These are phyloP conservation scores for Sesbania bispinosa DNA, from an alignment of 306 rosid genomes.

Conservation along the genomic window DNA sequence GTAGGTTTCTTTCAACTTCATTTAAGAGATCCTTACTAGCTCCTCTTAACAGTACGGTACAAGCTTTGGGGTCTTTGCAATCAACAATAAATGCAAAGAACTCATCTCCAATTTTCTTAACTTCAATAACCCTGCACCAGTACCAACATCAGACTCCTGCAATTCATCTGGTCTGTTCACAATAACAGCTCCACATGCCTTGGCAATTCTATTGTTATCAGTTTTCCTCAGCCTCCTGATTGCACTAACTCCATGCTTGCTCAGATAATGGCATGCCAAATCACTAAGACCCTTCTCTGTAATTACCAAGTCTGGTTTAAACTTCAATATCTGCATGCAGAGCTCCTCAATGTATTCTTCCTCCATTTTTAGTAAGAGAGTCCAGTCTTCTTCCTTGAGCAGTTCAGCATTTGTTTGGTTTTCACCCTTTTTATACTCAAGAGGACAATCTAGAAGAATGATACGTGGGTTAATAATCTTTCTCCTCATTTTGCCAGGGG, in stretches of 20 bases:
- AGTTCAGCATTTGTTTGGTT: slow-evolving; percentile 95
- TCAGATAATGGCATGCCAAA: slow-evolving; percentile 87
- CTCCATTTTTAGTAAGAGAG: slow-evolving; percentile 73
- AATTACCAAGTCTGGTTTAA: slow-evolving; percentile 84
- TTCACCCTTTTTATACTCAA: slow-evolving; percentile 93
- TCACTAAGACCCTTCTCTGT: slow-evolving; percentile 98
- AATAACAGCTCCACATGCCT: slow-evolving; percentile 93
- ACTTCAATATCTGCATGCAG: slow-evolving; percentile 80
- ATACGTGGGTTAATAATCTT: slow-evolving; percentile 88
- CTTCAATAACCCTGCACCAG: slow-evolving; percentile 94
- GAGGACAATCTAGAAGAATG: slow-evolving; percentile 85
- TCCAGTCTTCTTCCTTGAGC: slow-evolving; percentile 94
- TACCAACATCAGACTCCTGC: slow-evolving; percentile 92
- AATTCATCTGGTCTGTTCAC: slow-evolving; percentile 92
- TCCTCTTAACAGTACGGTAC: slow-evolving; percentile 80
- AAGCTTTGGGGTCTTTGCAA: slow-evolving; percentile 91
- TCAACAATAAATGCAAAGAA: slow-evolving; percentile 75
- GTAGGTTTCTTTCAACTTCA: slow-evolving; percentile 91
- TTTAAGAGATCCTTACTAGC: slow-evolving; percentile 90
- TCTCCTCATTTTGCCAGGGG: slow-evolving; percentile 96
- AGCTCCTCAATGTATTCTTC: slow-evolving; percentile 87
- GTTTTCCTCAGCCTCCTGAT: slow-evolving; percentile 90
- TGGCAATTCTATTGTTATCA: slow-evolving; percentile 88
- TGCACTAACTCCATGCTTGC: slow-evolving; percentile 86
- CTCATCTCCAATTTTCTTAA: slow-evolving; percentile 92